Evolutionary conservation across 345 rosid genomes (phyloP).

Genomic region (Rhodamnia argentea): DNA sequence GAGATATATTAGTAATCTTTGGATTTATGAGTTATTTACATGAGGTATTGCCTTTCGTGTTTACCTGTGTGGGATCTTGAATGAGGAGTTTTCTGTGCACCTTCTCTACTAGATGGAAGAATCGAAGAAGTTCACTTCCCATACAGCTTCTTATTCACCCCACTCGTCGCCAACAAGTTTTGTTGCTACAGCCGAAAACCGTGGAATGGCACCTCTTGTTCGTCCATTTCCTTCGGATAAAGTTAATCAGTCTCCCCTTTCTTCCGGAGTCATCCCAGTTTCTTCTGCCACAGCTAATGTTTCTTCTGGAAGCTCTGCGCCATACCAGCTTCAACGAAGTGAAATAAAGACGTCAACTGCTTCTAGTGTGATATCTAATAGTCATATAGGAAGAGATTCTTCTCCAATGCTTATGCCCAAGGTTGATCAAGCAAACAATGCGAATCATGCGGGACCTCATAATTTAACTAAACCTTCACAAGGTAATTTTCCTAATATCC

Average conservation of each 20-base stretch:
- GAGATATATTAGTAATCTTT: neutral
- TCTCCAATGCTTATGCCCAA: conserved; percentile 31
- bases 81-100: conserved; percentile 2
- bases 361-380: conserved; percentile 25
- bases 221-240: conserved; percentile 26
- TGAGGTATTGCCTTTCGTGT: neutral
- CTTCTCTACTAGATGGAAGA: conserved; percentile 61
- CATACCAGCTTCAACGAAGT: conserved; percentile 28
- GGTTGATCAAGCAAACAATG: conserved; percentile 35
- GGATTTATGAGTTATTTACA: neutral
- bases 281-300: conserved; percentile 17
- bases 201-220: conserved; percentile 19
- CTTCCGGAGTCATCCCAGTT: conserved; percentile 33
- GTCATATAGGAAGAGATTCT: conserved; percentile 33
- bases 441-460: conserved; percentile 41
- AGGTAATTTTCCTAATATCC: conserved; percentile 23
- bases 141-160: conserved; percentile 34
- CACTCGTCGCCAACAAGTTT: conserved; percentile 31
- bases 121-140: conserved; percentile 29
- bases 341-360: conserved; percentile 26
- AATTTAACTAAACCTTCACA: conserved; percentile 23
- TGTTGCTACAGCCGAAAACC: conserved; percentile 26
- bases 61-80: neutral
- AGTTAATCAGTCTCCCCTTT: conserved; percentile 12
- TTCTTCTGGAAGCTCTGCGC: conserved; percentile 17